Evolutionary conservation across 2,329 filamentous ascomycete genomes (phyloP).

Genomic region (Aspergillus glaucus): DNA sequence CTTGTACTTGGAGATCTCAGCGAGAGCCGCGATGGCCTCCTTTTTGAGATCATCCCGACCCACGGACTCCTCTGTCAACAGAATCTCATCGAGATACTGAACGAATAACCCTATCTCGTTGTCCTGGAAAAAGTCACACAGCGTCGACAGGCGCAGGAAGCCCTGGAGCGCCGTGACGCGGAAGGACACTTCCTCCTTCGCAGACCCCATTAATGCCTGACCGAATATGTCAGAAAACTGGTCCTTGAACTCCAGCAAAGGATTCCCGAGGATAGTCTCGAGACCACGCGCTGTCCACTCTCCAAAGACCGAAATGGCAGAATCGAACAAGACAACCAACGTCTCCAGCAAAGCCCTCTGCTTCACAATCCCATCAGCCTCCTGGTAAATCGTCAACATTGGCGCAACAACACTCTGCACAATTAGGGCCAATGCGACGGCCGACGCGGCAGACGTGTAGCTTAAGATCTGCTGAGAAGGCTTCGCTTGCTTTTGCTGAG

Average conservation of each 20-base stretch:
- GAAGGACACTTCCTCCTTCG: conserved; percentile 48
- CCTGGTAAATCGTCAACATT: conserved; percentile 55
- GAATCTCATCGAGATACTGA: conserved; percentile 55
- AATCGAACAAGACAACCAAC: conserved; percentile 51
- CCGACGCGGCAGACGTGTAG: conserved; percentile 50
- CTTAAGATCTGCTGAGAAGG: conserved; percentile 57
- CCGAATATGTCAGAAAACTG: conserved; percentile 51
- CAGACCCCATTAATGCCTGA: conserved; percentile 47
- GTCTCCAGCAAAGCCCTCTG: conserved; percentile 58
- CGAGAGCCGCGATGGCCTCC: conserved; percentile 53
- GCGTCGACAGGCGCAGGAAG: conserved; percentile 40
- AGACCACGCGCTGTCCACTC: conserved; percentile 46
- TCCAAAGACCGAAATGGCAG: conserved; percentile 53
- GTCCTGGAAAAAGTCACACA: conserved; percentile 45
- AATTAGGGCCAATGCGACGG: conserved; percentile 49
- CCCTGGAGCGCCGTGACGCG: conserved; percentile 44
- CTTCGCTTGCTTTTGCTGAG: conserved; percentile 62
- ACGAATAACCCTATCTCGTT: conserved; percentile 49
- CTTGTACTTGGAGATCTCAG: conserved; percentile 57
- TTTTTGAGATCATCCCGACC: conserved; percentile 53
- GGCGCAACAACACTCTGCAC: conserved; percentile 52
- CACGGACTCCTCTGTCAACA: conserved; percentile 53
- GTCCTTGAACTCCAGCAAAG: conserved; percentile 44
- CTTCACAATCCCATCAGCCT: conserved; percentile 56
- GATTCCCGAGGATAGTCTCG: conserved; percentile 34